Conservation (phyloP, 2,329 filamentous ascomycete genomes). For the Colletotrichum plurivorum region DNA sequence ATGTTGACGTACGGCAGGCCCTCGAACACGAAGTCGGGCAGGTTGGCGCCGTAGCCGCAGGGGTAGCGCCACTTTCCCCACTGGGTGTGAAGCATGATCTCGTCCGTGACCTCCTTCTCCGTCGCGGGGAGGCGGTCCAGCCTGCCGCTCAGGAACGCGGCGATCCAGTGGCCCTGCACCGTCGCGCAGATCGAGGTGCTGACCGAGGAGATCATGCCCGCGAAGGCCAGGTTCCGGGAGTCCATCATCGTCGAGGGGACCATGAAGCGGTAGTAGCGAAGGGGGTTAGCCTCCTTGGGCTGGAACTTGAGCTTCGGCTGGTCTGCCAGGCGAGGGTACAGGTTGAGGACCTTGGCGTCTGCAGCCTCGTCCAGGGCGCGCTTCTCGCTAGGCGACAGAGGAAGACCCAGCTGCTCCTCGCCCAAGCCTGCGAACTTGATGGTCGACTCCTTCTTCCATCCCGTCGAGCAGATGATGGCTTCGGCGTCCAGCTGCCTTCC, state of each 20-base stretch:
- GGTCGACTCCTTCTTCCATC: slow-evolving; percentile 62
- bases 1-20: slow-evolving; percentile 65
- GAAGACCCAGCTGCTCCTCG: background rate
- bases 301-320: slow-evolving; percentile 43
- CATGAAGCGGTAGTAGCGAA: slow-evolving; percentile 48
- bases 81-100: slow-evolving; percentile 65
- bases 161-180: slow-evolving; percentile 66
- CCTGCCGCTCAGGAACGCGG: slow-evolving; percentile 68
- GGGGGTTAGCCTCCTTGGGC: slow-evolving; percentile 38
- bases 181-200: slow-evolving; percentile 52
- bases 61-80: slow-evolving; percentile 69
- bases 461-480: slow-evolving; percentile 65
- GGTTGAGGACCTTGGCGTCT: slow-evolving; percentile 4
- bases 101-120: slow-evolving; percentile 52
- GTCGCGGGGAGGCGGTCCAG: slow-evolving; percentile 49
- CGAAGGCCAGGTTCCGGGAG: slow-evolving; percentile 50
- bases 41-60: slow-evolving; percentile 61
- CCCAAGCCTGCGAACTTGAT: slow-evolving; percentile 55
- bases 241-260: slow-evolving; percentile 42
- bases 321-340: slow-evolving; percentile 32
- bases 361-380: slow-evolving; percentile 24
- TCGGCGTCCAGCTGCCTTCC: slow-evolving; percentile 58
- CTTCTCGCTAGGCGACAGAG: background rate
- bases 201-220: slow-evolving; percentile 50
- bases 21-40: slow-evolving; percentile 73